Evolutionary conservation across 1,139 yeast genomes (phyloP), one percentile per base, ranked within the genome.

Genomic region (Candida anutae): DNA sequence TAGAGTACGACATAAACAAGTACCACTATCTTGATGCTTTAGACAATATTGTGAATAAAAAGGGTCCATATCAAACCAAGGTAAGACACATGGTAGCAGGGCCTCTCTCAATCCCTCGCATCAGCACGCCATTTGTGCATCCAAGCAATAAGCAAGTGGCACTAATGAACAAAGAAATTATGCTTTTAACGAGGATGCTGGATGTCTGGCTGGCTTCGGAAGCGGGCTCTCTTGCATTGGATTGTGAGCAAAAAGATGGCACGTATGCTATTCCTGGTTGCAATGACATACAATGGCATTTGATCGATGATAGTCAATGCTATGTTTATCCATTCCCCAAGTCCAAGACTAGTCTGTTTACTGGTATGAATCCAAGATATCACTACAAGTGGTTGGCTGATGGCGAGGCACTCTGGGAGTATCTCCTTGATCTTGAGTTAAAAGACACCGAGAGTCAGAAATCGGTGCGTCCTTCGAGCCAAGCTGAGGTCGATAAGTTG

Each of bases 361-460:
- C 19, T 8, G 62, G 61, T 10, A 48, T 63, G 35, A 51, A 38
- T 27, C 58, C 69, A 0, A 34, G 46, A 15, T n/a, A 21, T 5
- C 41, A 58, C 33, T 51, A 63, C 36, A 48, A 51, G 25, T 27
- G 42, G n/a, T 40, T 51, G 28, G 55, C 50, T 4, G 36, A 36
- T n/a, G 42, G 43, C 19, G 69, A 63, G 32, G 60, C 55, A 1
- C 25, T 41, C 3, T 64, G 67, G 68, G 74, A 67, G 32, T 40
- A 36, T 23, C 26, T 55, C 25, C 21, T 53, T 13, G 29, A 30
- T 5, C 16, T 23, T 13, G 26, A 27, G 22, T 8, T 12, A 12
- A 21, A 21, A 12, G 6, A 6, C 13, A 8, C 6, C 23, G 6
- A 8, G 11, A 12, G 22, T 6, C 22, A 21, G 13, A 12, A 21